Conservation (phyloP, 2,329 filamentous ascomycete genomes). For the Fusarium proliferatum region DNA sequence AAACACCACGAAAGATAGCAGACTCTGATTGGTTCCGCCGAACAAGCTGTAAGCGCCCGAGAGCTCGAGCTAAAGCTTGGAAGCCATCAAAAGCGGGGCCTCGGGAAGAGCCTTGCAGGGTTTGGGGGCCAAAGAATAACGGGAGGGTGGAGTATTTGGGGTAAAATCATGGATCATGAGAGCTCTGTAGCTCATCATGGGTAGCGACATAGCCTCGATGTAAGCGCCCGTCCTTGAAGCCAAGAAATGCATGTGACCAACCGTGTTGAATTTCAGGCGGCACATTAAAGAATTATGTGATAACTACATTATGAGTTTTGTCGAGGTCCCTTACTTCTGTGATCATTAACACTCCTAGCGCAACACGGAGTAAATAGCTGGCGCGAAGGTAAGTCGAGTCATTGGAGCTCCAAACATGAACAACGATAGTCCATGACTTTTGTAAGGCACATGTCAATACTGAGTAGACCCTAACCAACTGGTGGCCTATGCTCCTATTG, state of each 20-base stretch:
- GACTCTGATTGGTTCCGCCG: slow-evolving; percentile 38
- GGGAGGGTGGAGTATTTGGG: slow-evolving; percentile 22
- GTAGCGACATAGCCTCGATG: slow-evolving; percentile 34
- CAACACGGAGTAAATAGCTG: no score
- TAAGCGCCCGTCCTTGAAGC: slow-evolving; percentile 39
- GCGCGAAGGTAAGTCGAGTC: not conserved
- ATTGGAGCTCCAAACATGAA: not conserved
- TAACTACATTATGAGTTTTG: not conserved
- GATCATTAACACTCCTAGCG: not conserved
- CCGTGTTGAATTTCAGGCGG: not conserved
- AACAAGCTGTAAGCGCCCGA: slow-evolving; percentile 43
- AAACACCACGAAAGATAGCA: slow-evolving; percentile 8
- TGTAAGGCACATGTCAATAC: not conserved
- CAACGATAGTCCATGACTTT: not conserved
- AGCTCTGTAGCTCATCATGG: slow-evolving; percentile 30
- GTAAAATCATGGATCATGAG: slow-evolving; percentile 36
- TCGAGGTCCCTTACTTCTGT: not conserved
- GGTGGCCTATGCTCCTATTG: not conserved
- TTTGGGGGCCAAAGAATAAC: slow-evolving; percentile 29
- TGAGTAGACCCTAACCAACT: not conserved
- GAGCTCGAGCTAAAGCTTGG: slow-evolving; percentile 35
- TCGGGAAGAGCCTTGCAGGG: slow-evolving; percentile 35
- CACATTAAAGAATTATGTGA: not conserved
- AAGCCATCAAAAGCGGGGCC: slow-evolving; percentile 27
- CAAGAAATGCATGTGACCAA: slow-evolving; percentile 33